phyloP scores from a whole-genome alignment of 768 basidiomycete genomes.

The Mycena alexandri region DNA sequence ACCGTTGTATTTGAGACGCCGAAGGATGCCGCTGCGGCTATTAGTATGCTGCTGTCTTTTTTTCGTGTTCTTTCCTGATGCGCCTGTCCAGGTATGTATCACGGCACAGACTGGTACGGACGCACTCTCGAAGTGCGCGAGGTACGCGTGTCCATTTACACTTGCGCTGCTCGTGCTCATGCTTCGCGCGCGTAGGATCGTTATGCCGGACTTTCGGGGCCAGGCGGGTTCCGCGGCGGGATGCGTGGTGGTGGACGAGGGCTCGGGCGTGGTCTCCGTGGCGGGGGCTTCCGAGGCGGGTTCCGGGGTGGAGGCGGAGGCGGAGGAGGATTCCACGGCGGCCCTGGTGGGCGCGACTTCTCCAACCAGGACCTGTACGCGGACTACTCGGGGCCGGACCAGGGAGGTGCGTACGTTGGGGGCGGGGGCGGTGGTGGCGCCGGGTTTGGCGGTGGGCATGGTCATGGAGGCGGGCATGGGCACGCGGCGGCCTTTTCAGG shows the following conservation, averaged over 20 bases:
- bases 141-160: conserved; percentile 56
- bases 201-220: conserved; percentile 86
- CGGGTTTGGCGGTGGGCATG: conserved; percentile 48
- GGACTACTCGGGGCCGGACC: conserved; percentile 92
- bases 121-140: conserved; percentile 95
- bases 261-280: conserved; percentile 47
- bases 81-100: conserved; percentile 82
- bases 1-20: conserved; percentile 95
- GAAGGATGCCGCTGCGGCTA: conserved; percentile 92
- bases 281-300: conserved; percentile 57
- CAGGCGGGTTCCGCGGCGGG: conserved; percentile 71
- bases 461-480: conserved; percentile 46
- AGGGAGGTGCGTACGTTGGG: conserved; percentile 57
- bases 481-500: conserved; percentile 50
- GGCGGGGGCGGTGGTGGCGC: conserved; percentile 46
- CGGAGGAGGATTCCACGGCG: conserved; percentile 57
- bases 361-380: conserved; percentile 92
- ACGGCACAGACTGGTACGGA: conserved; percentile 98
- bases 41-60: conserved; percentile 70
- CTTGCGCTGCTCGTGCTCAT: background rate
- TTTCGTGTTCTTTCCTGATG: conserved; percentile 1
- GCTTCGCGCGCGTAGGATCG: conserved; percentile 69
- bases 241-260: conserved; percentile 66
- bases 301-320: conserved; percentile 50
- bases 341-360: conserved; percentile 77